These are phyloP conservation scores for Protoeuglena noctilucae DNA, from an alignment of 139 green algal genomes.

Conservation along the genomic window DNA sequence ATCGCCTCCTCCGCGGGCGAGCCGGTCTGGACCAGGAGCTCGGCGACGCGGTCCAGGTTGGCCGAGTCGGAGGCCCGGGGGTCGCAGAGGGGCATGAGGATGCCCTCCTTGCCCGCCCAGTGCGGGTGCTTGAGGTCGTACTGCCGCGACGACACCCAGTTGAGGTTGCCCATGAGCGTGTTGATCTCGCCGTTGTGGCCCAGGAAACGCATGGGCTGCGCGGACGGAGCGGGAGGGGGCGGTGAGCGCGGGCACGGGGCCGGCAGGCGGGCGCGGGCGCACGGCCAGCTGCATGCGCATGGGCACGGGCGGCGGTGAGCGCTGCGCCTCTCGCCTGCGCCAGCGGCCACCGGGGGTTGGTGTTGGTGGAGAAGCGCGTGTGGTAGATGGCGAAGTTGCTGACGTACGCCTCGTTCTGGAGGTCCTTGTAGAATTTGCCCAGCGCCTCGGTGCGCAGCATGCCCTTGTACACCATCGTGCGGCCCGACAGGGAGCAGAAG, in stretches of 20 bases:
- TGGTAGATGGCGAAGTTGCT: conserved; percentile 96
- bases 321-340: too few relatives aligned
- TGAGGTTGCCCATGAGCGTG: conserved; percentile 98
- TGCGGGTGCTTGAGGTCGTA: conserved; percentile 60
- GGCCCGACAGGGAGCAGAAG: conserved; percentile 68
- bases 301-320: too few relatives aligned
- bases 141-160: conserved; percentile 91
- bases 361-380: conserved; percentile 98
- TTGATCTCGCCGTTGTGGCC: conserved; percentile 99
- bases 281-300: too few relatives aligned
- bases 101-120: conserved; percentile 76
- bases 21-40: conserved; percentile 77
- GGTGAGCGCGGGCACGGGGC: too few relatives aligned
- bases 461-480: conserved; percentile 97
- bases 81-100: conserved; percentile 74
- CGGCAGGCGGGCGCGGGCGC: too few relatives aligned
- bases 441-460: conserved; percentile 78
- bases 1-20: conserved; percentile 60
- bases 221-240: too few relatives aligned
- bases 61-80: conserved; percentile 71
- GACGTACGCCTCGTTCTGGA: conserved; percentile 62
- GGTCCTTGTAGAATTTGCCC: conserved; percentile 77
- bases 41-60: conserved; percentile 90
- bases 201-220: conserved; percentile 84
- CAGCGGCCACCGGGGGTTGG: conserved; percentile 92